Conservation (phyloP, 1,284 basidiomycete genomes). For the Waitea zeae region DNA sequence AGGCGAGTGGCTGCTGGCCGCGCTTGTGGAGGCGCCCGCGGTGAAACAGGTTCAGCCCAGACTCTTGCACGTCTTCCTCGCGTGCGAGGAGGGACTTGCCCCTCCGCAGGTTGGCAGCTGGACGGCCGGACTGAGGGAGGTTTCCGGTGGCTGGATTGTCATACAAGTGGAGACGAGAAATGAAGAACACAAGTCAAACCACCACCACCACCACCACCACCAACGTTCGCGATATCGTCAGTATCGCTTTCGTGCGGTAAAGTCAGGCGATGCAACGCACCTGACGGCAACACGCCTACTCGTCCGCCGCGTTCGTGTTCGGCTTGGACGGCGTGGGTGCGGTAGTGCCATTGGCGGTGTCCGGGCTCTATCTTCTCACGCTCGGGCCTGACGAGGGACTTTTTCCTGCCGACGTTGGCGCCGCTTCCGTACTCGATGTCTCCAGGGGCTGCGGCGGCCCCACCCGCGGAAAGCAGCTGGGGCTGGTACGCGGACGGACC, state of each 20-base stretch:
- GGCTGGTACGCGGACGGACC: slow-evolving; percentile 35
- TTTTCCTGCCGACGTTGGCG: slow-evolving; percentile 75
- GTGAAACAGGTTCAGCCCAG: slow-evolving; percentile 77
- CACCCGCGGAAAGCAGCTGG: slow-evolving; percentile 28
- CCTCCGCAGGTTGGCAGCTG: slow-evolving; percentile 46
- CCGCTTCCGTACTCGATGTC: too few species aligned
- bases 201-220: too few species aligned
- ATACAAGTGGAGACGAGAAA: too few species aligned
- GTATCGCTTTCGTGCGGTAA: slow-evolving; percentile 3
- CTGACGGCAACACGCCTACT: slow-evolving; percentile 62
- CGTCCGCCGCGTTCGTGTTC: slow-evolving; percentile 41
- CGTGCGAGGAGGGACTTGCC: slow-evolving; percentile 78
- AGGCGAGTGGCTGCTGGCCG: slow-evolving; percentile 39
- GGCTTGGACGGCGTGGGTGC: slow-evolving; percentile 74
- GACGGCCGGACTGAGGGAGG: slow-evolving; percentile 37
- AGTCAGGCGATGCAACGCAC: too few species aligned
- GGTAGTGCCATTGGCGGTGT: slow-evolving; percentile 93
- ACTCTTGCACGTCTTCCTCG: slow-evolving; percentile 78
- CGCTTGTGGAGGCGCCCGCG: slow-evolving; percentile 65
- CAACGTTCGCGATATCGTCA: slow-evolving; percentile 5
- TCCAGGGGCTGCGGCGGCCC: too few species aligned
- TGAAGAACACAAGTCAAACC: slow-evolving; percentile 4
- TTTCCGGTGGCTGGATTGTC: slow-evolving; percentile 59
- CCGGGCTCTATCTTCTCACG: slow-evolving; percentile 93
- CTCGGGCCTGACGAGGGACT: slow-evolving; percentile 87